Base-by-base conservation (phyloP, 176 grass and related monocot genomes). In the Bothriochloa decipiens region DNA sequence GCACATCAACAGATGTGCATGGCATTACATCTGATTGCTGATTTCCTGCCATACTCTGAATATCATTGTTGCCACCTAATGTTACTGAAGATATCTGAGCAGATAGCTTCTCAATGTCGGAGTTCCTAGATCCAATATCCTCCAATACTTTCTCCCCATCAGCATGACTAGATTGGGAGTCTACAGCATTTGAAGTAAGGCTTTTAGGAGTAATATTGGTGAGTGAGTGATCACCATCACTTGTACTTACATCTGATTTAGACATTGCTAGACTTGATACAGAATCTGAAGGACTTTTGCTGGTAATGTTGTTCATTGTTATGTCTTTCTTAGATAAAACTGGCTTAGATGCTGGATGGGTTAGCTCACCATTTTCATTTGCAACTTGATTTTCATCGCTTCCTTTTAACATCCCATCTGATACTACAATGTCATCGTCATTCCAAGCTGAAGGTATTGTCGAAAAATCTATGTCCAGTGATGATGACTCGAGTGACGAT, bases 391-490 rank as follows among this genome's bases (percentile, higher is more conserved):
- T 82, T 79, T 91, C 83, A 26, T 81, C 86, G 42, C 66, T 79
- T 52, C 70, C 87, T 90, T 91, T 88, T 22, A 87, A 89, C 9
- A 68, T 72, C 28, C 58, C 75, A 33, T 86, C 82, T 83, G 83
- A 88, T 77, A 69, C 61, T 49, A 91, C 71, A 84, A 78, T 82
- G 74, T 88, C 83, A 73, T 93, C 93, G 29, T 94, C 87, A 64
- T 93, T 94, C 96, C 96, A 98, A 73, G 96, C 89, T 69, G 96
- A 96, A 75, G 88, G 89, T 86, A 86, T 87, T 37, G 83, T 86
- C 84, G 92, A 81, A 64, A 89, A 86, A 68, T 98, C 93, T 66
- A 87, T 85, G 65, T 91, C 86, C 57, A 88, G 66, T 3, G 85
- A 82, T 77, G 68, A 85, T 77, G 40, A 57, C 29, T 91, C 86